Evolutionary conservation across 768 basidiomycete genomes (phyloP).

Genomic region (Phanerochaete carnosa): DNA sequence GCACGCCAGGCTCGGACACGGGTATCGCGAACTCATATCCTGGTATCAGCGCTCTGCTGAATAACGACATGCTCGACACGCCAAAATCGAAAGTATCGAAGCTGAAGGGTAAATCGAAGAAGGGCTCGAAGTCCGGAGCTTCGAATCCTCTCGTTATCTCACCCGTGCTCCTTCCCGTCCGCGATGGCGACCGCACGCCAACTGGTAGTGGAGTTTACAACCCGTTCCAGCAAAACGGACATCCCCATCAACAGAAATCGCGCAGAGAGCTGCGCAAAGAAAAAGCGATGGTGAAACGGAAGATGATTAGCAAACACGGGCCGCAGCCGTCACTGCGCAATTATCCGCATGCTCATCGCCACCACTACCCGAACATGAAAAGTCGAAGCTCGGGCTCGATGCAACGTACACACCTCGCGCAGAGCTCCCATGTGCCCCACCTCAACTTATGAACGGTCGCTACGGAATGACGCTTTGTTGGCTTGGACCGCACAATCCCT

Average conservation of each 20-base stretch:
- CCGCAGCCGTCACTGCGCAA: constrained; percentile 33
- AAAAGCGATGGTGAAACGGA: constrained; percentile 63
- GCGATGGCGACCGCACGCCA: constrained; percentile 57
- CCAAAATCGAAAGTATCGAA: constrained; percentile 13
- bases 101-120: neutral
- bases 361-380: constrained; percentile 66
- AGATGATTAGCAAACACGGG: constrained; percentile 40
- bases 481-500: neutral
- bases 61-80: constrained; percentile 12
- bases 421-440: constrained; percentile 20
- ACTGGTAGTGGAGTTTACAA: constrained; percentile 28
- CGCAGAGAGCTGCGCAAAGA: constrained; percentile 63
- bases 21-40: constrained; percentile 23
- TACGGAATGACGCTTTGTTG: neutral
- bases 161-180: constrained; percentile 49
- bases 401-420: constrained; percentile 41
- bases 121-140: constrained; percentile 1
- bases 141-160: constrained; percentile 36
- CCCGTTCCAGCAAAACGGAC: constrained; percentile 24
- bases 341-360: constrained; percentile 50
- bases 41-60: constrained; percentile 30
- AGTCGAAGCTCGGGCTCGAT: constrained; percentile 49
- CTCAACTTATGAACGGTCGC: constrained; percentile 18
- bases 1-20: constrained; percentile 35
- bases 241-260: constrained; percentile 35